phyloP scores from a whole-genome alignment of 2,329 filamentous ascomycete genomes.

The Lomentospora prolificans region DNA sequence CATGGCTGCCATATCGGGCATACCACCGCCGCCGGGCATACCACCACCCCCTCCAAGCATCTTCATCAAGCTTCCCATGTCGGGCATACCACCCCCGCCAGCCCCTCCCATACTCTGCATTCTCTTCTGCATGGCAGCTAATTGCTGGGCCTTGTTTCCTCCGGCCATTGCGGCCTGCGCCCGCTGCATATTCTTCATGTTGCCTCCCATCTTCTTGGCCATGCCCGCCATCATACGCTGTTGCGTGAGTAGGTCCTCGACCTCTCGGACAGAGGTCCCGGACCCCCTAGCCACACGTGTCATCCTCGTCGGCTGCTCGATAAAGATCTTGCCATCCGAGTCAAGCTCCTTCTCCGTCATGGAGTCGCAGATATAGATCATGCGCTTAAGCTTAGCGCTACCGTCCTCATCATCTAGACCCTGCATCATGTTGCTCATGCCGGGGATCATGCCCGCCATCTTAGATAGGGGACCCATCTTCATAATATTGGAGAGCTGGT shows the following conservation, averaged over 20 bases:
- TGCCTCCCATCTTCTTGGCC: conserved; percentile 98
- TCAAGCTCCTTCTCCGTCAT: conserved; percentile 97
- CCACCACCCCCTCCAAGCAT: conserved; percentile 72
- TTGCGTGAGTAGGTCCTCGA: conserved; percentile 94
- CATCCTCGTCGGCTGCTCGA: conserved; percentile 87
- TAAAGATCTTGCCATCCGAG: conserved; percentile 86
- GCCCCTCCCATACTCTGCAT: conserved; percentile 84
- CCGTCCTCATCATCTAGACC: conserved; percentile 97
- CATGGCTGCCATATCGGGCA: conserved; percentile 70
- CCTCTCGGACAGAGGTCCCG: conserved; percentile 82
- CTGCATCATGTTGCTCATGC: conserved; percentile 85
- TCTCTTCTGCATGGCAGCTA: conserved; percentile 95
- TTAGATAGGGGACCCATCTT: conserved; percentile 98
- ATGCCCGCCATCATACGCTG: conserved; percentile 98
- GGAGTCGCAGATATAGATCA: conserved; percentile 98
- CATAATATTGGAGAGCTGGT: conserved; percentile 97
- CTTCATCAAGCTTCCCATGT: conserved; percentile 82
- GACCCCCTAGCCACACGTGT: conserved; percentile 83
- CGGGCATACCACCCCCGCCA: conserved; percentile 60
- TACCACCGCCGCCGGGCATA: conserved; percentile 40
- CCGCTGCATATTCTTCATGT: conserved; percentile 95
- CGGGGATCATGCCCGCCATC: conserved; percentile 98
- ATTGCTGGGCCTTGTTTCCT: conserved; percentile 82
- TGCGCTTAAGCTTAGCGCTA: conserved; percentile 84
- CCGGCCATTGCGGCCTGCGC: conserved; percentile 87